These are phyloP conservation scores for Dalechampia spathulata DNA, from an alignment of 441 rosid species.

Conservation along the genomic window DNA sequence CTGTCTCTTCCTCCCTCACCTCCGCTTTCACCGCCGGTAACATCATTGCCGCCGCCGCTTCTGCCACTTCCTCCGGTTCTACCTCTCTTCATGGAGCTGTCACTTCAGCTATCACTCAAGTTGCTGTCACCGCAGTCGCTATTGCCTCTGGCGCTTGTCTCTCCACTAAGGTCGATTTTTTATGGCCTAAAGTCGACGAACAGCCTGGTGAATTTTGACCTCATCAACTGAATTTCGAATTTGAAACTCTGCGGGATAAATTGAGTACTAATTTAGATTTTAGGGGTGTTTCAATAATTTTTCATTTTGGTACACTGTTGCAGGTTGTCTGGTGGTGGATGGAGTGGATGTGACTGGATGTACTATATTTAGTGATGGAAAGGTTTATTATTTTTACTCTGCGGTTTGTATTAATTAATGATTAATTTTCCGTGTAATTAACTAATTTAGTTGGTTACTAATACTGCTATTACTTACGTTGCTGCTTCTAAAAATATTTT, in stretches of 20 bases:
- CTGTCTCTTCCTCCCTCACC: slow-evolving; percentile 33
- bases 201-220: slow-evolving; percentile 36
- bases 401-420: not conserved
- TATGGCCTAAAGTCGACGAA: slow-evolving; percentile 66
- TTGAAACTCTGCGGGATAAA: too few species aligned
- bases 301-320: not conserved
- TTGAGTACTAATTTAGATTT: too few species aligned
- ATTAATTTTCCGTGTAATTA: slow-evolving; percentile 4
- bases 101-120: slow-evolving; percentile 61
- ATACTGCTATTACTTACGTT: too few species aligned
- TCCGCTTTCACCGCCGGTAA: slow-evolving; percentile 32
- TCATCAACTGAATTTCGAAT: not conserved
- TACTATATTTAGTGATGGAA: slow-evolving; percentile 45
- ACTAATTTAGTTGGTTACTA: too few species aligned
- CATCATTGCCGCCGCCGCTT: slow-evolving; percentile 54
- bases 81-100: slow-evolving; percentile 47
- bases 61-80: slow-evolving; percentile 34
- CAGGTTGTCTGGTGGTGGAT: slow-evolving; percentile 49
- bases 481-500: slow-evolving; percentile 21
- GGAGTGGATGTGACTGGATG: slow-evolving; percentile 65
- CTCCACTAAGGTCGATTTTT: slow-evolving; percentile 63
- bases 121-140: slow-evolving; percentile 63
- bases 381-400: slow-evolving; percentile 42
- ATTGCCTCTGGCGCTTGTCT: slow-evolving; percentile 82
- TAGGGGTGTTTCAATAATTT: not conserved